Percentiles rank a stretch among this genome's conserved stretches.
phyloP scores from a whole-genome alignment of 352 stramenopile species.

The Pythium phragmitis region DNA sequence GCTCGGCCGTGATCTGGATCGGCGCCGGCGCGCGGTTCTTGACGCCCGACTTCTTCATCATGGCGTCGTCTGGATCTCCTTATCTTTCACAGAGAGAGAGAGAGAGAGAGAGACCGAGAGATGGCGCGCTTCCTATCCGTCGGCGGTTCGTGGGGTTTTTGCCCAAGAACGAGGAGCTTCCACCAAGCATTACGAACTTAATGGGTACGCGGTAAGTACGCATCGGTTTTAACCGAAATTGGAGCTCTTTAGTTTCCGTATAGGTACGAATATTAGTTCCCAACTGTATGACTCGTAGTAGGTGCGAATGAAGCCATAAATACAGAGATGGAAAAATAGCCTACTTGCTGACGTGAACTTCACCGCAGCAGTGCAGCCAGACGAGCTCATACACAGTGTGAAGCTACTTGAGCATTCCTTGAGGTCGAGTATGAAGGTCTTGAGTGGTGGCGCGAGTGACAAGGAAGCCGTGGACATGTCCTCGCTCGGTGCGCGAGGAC shows the following conservation, averaged over 20 bases:
- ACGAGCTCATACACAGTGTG: no score
- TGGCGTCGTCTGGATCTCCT: slow-evolving; percentile 11
- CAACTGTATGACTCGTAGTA: no score
- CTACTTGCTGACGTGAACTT: no score
- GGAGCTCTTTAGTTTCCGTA: neutral
- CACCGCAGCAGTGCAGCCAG: no score
- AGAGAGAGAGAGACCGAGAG: neutral
- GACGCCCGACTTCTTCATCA: slow-evolving; percentile 88
- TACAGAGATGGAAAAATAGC: no score
- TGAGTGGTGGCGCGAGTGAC: neutral
- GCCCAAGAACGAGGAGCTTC: slow-evolving; percentile 1
- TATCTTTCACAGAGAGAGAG: neutral
- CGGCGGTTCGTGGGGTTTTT: neutral
- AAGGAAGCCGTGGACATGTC: neutral
- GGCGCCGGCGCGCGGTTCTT: slow-evolving; percentile 98
- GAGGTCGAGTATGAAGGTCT: neutral
- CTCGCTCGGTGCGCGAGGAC: neutral
- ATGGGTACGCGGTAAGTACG: neutral
- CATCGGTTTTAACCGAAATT: neutral
- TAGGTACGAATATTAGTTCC: slow-evolving; percentile 11
- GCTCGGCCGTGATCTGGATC: slow-evolving; percentile 99
- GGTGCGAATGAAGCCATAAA: no score
- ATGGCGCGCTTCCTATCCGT: neutral
- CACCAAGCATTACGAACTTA: slow-evolving; percentile 20
- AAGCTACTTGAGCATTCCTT: no score